phyloP scores from a whole-genome alignment of 1,284 basidiomycete genomes.

The Pyrrhoderma lamaoense region DNA sequence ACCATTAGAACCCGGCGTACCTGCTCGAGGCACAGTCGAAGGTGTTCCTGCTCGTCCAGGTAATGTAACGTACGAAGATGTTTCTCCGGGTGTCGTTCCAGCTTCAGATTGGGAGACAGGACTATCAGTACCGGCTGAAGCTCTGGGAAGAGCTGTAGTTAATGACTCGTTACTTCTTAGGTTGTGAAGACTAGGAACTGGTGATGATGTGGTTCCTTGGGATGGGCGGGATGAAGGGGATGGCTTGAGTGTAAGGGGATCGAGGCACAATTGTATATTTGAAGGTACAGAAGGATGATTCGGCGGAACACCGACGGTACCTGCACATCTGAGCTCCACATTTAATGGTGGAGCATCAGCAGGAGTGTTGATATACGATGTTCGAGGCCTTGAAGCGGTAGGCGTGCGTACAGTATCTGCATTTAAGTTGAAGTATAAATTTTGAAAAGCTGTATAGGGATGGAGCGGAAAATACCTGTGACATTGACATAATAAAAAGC shows the following conservation, averaged over 20 bases:
- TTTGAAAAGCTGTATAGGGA: no score
- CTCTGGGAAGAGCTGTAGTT: no score
- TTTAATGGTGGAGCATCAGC: constrained; percentile 7
- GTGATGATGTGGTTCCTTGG: background rate
- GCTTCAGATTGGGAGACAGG: no score
- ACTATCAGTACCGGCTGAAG: no score
- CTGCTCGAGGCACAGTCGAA: no score
- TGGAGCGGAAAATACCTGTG: constrained; percentile 7
- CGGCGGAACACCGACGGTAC: constrained; percentile 14
- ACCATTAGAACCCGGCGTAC: no score
- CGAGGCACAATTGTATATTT: constrained; percentile 3
- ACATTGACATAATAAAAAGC: constrained; percentile 10
- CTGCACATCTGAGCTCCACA: constrained; percentile 9
- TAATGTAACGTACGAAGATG: no score
- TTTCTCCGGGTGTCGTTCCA: no score
- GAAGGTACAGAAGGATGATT: constrained; percentile 12
- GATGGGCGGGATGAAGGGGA: constrained; percentile 1
- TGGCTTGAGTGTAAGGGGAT: constrained; percentile 8
- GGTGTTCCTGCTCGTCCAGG: no score
- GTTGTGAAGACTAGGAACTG: constrained; percentile 1
- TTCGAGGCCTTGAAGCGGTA: constrained; percentile 2
- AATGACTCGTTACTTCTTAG: background rate
- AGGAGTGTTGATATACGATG: constrained; percentile 11
- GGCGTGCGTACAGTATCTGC: background rate
- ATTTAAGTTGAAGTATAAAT: background rate